Evolutionary conservation across 1,284 basidiomycete species (phyloP), one percentile per base, ranked within the genome.

Genomic region (Coniferiporia sulphurascens): DNA sequence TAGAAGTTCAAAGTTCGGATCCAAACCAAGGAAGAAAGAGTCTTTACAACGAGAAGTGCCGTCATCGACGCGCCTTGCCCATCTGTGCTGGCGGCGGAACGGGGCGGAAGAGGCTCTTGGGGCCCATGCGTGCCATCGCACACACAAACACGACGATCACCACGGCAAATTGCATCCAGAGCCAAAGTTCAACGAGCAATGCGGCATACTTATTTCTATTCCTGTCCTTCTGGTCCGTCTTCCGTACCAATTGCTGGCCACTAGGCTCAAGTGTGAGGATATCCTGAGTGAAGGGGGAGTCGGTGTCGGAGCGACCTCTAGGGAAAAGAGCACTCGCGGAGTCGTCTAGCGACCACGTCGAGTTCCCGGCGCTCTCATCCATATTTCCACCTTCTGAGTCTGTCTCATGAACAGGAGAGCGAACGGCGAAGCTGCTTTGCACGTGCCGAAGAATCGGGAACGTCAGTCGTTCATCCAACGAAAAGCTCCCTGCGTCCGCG

Each of bases 91-190:
- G 4, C 36, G 44, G 9, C 9, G 57, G 9, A 4, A 13, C 32
- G 5, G 27, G 27, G 45, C 49, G 55, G 22, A 61, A 61, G 41
- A 62, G 38, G n/a, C 27, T 79, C 74, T 84, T 85, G 1, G 89
- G 89, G 6, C 89, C 89, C 32, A 81, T 78, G 70, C 77, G 82
- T 60, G 87, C 87, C 85, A 91, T 87, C 43, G 86, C 80, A 78
- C 82, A 91, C 59, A 91, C 69, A 69, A 91, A 91, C 50, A 91
- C 83, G 46, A 85, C 60, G 22, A 91, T 78, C 62, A 91, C 82
- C 61, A 90, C 76, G 7, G 69, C 74, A 67, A 91, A 91, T 70
- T 91, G 89, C 55, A 90, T 69, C 88, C 89, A 89, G 59, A 91
- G 70, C 89, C 89, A 91, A 21, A 87, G 68, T 71, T 89, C 85